These are phyloP conservation scores for Talaromyces sp. DNA, from an alignment of 2,329 filamentous ascomycete genomes.

Conservation along the genomic window DNA sequence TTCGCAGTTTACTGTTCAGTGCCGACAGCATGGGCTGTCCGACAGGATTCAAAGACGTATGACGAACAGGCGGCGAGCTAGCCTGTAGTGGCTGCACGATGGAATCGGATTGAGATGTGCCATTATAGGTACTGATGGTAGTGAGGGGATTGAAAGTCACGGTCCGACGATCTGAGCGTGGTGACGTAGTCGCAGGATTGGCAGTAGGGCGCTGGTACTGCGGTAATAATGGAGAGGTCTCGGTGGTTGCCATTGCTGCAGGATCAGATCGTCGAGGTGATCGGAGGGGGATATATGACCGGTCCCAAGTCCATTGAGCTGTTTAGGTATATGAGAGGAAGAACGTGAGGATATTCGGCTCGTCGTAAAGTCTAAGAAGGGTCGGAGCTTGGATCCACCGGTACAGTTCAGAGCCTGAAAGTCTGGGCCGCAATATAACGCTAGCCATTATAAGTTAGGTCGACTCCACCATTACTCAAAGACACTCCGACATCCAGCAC, in stretches of 20 bases:
- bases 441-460: not conserved
- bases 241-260: slow-evolving; percentile 36
- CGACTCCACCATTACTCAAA: not conserved
- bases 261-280: not conserved
- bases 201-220: slow-evolving; percentile 28
- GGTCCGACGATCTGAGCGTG: slow-evolving; percentile 38
- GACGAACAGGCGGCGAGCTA: slow-evolving; percentile 36
- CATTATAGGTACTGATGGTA: slow-evolving; percentile 44
- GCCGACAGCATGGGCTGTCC: slow-evolving; percentile 67
- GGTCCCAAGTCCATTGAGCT: not conserved
- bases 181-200: slow-evolving; percentile 36
- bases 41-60: slow-evolving; percentile 23
- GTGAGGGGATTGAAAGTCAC: slow-evolving; percentile 50
- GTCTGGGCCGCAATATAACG: not conserved
- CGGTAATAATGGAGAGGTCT: slow-evolving; percentile 43
- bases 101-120: slow-evolving; percentile 39
- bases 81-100: slow-evolving; percentile 42
- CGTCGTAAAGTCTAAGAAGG: slow-evolving; percentile 5
- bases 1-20: slow-evolving; percentile 80
- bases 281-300: not conserved
- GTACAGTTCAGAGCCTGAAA: not conserved
- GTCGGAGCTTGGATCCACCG: slow-evolving; percentile 14
- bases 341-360: not conserved
- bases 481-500: not conserved
- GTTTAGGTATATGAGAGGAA: not conserved